Evolutionary conservation across 2,329 filamentous ascomycete species (phyloP), one percentile per base, ranked within the genome.

Genomic region (Neofusicoccum umdonicola): DNA sequence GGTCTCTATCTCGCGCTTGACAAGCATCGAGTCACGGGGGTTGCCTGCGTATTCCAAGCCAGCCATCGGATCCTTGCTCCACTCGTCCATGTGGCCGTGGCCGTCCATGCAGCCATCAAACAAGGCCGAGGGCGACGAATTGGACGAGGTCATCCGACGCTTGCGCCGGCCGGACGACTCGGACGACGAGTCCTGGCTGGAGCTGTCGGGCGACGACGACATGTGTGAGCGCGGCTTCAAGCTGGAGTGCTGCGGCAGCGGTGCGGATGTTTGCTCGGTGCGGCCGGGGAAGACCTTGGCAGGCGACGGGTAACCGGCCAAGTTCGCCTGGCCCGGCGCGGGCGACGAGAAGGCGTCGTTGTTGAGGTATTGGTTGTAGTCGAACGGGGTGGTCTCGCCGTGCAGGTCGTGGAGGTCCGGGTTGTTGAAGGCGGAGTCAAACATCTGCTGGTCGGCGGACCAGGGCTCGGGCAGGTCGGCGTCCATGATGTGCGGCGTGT

Each of bases 131-230:
- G 72, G 71, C 63, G 77, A 76, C 61, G 76, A 78, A 64, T 77
- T 72, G 34, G 74, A 74, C 31, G 74, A 74, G 17, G 75, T 73
- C 70, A 56, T 45, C 63, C 79, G 79, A 42, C 77, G 72, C 71
- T 80, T 79, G 15, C 76, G 74, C 48, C 72, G 67, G 66, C 74
- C 74, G 2, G 77, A 78, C 9, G 77, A 75, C 63, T 79, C 77
- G 9, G 78, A 80, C 4, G 77, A 73, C 17, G 77, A 79, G 67
- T 79, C 78, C 65, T 79, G 77, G 65, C 74, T 76, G 4, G 77
- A 79, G 68, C 74, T 79, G 62, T 79, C 77, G 3, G 73, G 73
- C 12, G 77, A 78, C 13, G 71, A 66, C 9, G 71, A 72, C 58
- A 68, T 61, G 34, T 57, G 48, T 12, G 68, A 69, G n/a, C 68